Evolutionary conservation across 2,329 filamentous ascomycete species (phyloP).

Genomic region (Magnaporthiopsis rhizophila): DNA sequence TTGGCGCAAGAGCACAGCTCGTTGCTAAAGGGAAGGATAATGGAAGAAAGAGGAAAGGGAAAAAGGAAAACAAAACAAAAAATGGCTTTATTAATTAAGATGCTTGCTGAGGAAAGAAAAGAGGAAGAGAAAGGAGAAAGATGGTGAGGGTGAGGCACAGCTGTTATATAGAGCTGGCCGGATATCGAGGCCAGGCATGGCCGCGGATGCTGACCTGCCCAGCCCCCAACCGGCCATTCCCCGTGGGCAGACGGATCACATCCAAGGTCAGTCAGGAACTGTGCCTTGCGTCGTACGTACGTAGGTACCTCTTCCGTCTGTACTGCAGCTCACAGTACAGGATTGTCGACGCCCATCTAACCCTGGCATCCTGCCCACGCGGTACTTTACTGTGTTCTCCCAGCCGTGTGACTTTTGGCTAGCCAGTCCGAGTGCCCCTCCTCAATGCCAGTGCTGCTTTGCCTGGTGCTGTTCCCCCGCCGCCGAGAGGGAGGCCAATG

Average conservation of each 20-base stretch:
- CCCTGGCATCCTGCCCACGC: too few relatives aligned
- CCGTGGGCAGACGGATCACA: not conserved
- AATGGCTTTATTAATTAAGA: conserved; percentile 44
- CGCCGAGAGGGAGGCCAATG: too few relatives aligned
- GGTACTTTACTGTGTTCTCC: too few relatives aligned
- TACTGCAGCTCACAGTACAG: too few relatives aligned
- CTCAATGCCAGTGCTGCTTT: too few relatives aligned
- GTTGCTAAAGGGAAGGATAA: conserved; percentile 14
- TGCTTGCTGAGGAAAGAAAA: conserved; percentile 58
- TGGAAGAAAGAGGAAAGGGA: conserved; percentile 19
- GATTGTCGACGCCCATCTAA: too few relatives aligned
- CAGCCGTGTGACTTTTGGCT: too few relatives aligned
- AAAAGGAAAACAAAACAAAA: conserved; percentile 42
- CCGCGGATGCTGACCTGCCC: conserved; percentile 14
- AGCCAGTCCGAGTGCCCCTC: too few relatives aligned
- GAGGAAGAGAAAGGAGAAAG: conserved; percentile 32
- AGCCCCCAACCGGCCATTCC: conserved; percentile 17
- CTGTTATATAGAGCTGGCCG: conserved; percentile 32
- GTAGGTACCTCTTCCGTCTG: too few relatives aligned
- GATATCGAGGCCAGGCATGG: conserved; percentile 20
- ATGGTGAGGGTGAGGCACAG: conserved; percentile 26
- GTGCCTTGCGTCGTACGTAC: too few relatives aligned
- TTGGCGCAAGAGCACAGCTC: conserved; percentile 27
- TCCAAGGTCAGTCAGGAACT: too few relatives aligned
- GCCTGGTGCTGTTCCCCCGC: too few relatives aligned